Conservation (phyloP, 352 stramenopile genomes). For the Globisporangium cylindrosporum region DNA sequence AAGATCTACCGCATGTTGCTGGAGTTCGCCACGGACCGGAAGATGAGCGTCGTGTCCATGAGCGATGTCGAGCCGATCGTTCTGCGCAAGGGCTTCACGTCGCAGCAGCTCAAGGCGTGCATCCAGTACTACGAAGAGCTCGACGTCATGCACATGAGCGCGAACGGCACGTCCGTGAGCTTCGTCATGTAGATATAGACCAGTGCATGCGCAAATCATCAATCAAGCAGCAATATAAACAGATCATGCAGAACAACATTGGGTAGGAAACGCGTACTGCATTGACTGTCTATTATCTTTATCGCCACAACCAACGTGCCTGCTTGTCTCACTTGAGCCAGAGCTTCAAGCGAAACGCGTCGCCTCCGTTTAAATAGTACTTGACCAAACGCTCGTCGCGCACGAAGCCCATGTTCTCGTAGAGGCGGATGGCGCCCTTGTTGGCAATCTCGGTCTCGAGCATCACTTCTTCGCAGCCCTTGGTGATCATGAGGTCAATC, state of each 20-base stretch:
- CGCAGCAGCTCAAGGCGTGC: slow-evolving; percentile 92
- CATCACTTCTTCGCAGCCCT: slow-evolving; percentile 86
- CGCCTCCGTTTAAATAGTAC: slow-evolving; percentile 95
- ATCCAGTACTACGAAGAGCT: slow-evolving; percentile 93
- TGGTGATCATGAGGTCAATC: slow-evolving; percentile 86
- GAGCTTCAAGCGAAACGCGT: slow-evolving; percentile 93
- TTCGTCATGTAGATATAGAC: slow-evolving; percentile 43
- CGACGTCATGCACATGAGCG: slow-evolving; percentile 82
- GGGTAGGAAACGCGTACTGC: not conserved
- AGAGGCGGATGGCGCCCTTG: slow-evolving; percentile 88
- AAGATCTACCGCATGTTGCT: slow-evolving; percentile 95
- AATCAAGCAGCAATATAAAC: not conserved
- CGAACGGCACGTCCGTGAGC: slow-evolving; percentile 71
- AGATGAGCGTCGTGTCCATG: slow-evolving; percentile 74
- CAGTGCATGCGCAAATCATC: not conserved
- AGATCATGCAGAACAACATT: not conserved
- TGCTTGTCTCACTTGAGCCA: slow-evolving; percentile 48
- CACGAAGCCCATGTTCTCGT: slow-evolving; percentile 93
- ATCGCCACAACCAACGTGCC: too few species aligned
- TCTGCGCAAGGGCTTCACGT: slow-evolving; percentile 95
- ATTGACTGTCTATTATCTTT: not conserved
- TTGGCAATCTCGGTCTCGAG: slow-evolving; percentile 95
- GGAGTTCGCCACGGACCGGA: slow-evolving; percentile 88
- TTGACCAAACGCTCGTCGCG: slow-evolving; percentile 91
- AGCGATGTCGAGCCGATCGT: slow-evolving; percentile 93